Base-by-base conservation (phyloP, 306 rosid species). In the Glycine soja region DNA sequence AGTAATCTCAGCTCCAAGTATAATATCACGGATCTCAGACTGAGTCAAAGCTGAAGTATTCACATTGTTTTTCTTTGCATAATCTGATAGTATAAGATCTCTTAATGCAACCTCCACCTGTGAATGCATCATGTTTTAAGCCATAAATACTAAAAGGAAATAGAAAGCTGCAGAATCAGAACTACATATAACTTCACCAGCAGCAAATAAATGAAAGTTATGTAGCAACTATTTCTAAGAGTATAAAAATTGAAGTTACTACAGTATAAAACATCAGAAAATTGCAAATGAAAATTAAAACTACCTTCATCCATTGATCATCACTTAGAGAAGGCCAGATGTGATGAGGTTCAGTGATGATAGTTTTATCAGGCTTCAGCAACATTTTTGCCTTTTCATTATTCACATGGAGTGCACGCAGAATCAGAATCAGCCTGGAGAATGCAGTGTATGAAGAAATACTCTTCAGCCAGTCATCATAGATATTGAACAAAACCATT, bases 281-380 rank as follows among this genome's bases (percentile, higher is more conserved):
- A 24, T 24, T 13, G 46, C 10, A 46, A 46, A 69, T 40, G 40
- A 47, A 66, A 5, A 64, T 15, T 8, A 30, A 72, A 62, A 10
- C 77, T 82, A 95, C 99, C 98, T 96, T 96, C 99, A 96, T 96
- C 99, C 99, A 96, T 61, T 96, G 99, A 59, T 96, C 99, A 87
- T 96, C 99, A 32, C 75, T 87, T 63, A 96, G 97, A 81, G 99
- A 96, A 40, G 99, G 99, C 99, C 99, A 96, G 68, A 96, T 96
- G 86, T 96, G 99, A 87, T 96, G 99, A 45, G 99, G 97, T 82
- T 96, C 98, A 7, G 99, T 96, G 56, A 96, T 72, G 43, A 96
- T 87, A 8, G 97, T 92, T 76, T 93, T 96, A 89, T 96, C 99
- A 50, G 99, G 99, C 90, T 93, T 96, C 79, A 96, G 84, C 18